Percentiles rank a stretch among this genome's conserved stretches.
Evolutionary conservation across 305 asterid genomes (phyloP).

Genomic region (Rubia occidens): DNA sequence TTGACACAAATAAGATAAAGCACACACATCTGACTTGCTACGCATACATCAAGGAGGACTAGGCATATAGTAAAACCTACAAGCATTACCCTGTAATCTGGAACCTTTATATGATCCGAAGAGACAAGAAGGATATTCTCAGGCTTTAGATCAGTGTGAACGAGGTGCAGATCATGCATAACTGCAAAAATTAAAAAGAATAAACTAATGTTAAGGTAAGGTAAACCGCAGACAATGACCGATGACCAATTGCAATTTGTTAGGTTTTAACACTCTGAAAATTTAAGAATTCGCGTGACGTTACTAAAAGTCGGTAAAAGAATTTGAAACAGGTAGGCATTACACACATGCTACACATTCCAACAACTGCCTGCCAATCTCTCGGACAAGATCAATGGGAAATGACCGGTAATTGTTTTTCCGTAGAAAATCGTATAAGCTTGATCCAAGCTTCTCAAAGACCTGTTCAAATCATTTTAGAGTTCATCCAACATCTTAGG

Average conservation of each 20-base stretch:
- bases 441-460: constrained; percentile 99
- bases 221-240: background rate
- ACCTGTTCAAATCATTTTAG: constrained; percentile 81
- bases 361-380: constrained; percentile 97
- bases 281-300: too few relatives aligned
- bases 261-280: background rate
- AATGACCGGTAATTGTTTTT: constrained; percentile 95
- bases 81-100: constrained; percentile 67
- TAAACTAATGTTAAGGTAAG: constrained; percentile 1
- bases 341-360: constrained; percentile 99
- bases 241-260: background rate
- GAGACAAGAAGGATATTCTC: constrained; percentile 83
- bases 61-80: background rate
- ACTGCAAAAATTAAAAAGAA: constrained; percentile 41
- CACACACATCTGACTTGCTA: background rate
- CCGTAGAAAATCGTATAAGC: constrained; percentile 95
- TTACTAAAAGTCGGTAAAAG: background rate
- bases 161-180: constrained; percentile 83
- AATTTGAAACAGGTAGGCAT: constrained; percentile 21
- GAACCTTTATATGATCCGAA: constrained; percentile 63
- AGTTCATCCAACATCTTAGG: constrained; percentile 56
- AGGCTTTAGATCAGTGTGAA: constrained; percentile 90
- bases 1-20: background rate
- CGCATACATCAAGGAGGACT: background rate
- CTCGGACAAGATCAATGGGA: constrained; percentile 96